These are phyloP conservation scores for Pichia sp. DNA, from an alignment of 1,139 yeast genomes.

Conservation along the genomic window DNA sequence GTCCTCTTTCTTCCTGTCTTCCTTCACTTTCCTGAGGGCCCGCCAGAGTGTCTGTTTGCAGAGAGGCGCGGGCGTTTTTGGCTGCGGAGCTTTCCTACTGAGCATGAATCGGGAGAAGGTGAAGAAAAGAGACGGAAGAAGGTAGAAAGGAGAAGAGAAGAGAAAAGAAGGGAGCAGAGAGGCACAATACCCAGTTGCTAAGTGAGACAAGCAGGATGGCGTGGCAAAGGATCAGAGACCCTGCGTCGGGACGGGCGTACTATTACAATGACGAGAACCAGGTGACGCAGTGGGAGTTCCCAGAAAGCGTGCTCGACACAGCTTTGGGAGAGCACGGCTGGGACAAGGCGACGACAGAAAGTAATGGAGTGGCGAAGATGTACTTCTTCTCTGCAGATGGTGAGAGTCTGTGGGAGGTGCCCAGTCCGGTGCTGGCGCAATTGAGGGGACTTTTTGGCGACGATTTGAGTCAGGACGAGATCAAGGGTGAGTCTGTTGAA, in stretches of 20 bases:
- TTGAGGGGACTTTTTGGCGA: slow-evolving; percentile 5
- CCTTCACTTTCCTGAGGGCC: background rate
- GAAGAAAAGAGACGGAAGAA: background rate
- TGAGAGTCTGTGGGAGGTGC: slow-evolving; percentile 79
- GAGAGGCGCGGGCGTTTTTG: background rate
- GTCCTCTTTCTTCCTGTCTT: background rate
- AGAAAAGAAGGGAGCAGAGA: background rate
- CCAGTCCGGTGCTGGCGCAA: slow-evolving; percentile 39
- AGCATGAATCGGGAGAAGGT: slow-evolving; percentile 3
- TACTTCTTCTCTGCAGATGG: slow-evolving; percentile 72
- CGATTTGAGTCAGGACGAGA: slow-evolving; percentile 14
- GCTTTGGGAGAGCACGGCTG: slow-evolving; percentile 45
- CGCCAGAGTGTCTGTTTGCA: background rate
- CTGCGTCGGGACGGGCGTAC: slow-evolving; percentile 58
- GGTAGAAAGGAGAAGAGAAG: background rate
- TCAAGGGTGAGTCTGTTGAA: slow-evolving; percentile 10
- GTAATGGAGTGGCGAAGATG: slow-evolving; percentile 35
- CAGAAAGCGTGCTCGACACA: slow-evolving; percentile 43
- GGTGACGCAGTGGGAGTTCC: slow-evolving; percentile 80
- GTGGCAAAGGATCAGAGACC: slow-evolving; percentile 68
- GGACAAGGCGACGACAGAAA: slow-evolving; percentile 58
- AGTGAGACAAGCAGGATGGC: slow-evolving; percentile 17
- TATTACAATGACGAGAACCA: slow-evolving; percentile 65
- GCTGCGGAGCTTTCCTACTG: background rate
- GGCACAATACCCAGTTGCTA: background rate